phyloP scores from a whole-genome alignment of 164 flowering plant genomes.

The Hamamelis virginiana region DNA sequence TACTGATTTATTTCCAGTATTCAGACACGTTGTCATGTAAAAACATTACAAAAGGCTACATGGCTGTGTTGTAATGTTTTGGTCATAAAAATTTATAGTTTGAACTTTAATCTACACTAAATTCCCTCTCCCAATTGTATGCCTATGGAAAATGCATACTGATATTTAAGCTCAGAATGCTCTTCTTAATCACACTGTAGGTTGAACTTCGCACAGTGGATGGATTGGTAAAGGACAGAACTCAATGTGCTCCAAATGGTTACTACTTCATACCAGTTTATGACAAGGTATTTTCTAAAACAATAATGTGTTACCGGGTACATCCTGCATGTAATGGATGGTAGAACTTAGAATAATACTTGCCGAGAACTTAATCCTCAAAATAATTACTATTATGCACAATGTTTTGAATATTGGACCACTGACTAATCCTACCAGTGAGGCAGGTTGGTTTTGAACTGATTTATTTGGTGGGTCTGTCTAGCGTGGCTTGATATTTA shows the following conservation, averaged over 20 bases:
- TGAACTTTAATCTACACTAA: background rate
- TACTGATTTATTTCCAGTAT: too few species aligned
- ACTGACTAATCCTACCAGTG: too few species aligned
- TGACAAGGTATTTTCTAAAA: constrained; percentile 65
- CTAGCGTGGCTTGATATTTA: too few species aligned
- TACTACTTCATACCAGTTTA: constrained; percentile 98
- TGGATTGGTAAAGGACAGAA: constrained; percentile 91
- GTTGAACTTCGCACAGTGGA: constrained; percentile 92
- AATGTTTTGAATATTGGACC: too few species aligned
- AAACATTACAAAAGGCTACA: background rate
- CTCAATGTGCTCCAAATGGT: constrained; percentile 99
- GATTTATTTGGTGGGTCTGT: too few species aligned
- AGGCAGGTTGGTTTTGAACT: too few species aligned
- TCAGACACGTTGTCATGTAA: too few species aligned
- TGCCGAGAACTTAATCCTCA: too few species aligned
- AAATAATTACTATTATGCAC: too few species aligned
- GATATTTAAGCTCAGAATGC: background rate
- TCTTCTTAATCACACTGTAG: constrained; percentile 30
- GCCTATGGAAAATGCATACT: background rate
- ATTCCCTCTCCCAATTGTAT: background rate
- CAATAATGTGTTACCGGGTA: background rate
- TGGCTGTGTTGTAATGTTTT: background rate
- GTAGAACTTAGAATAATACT: too few species aligned
- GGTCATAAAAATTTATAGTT: background rate
- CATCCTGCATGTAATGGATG: background rate